Evolutionary conservation across 805 yeast species (phyloP).

Genomic region (Candida berthetii): DNA sequence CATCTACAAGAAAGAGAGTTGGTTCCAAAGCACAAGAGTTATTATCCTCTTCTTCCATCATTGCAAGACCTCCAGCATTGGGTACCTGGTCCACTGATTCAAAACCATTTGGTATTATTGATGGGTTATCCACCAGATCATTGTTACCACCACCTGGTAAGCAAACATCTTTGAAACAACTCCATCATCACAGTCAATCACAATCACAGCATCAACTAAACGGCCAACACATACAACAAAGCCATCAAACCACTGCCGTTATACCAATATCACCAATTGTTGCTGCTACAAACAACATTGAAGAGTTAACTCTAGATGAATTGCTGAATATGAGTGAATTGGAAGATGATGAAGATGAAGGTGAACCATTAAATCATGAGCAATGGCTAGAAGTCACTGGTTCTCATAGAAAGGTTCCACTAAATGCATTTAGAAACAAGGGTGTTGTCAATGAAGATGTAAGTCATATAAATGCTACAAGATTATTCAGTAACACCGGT

Average conservation of each 20-base stretch:
- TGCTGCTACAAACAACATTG: constrained; percentile 19
- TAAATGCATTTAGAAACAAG: constrained; percentile 88
- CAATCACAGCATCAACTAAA: constrained; percentile 2
- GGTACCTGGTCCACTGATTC: constrained; percentile 88
- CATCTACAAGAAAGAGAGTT: constrained; percentile 46
- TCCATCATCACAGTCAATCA: constrained; percentile 2
- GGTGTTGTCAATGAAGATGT: constrained; percentile 34
- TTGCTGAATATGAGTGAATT: constrained; percentile 82
- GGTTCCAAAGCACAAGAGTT: constrained; percentile 90
- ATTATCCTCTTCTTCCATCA: constrained; percentile 78
- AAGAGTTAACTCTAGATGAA: constrained; percentile 64
- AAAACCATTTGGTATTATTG: constrained; percentile 90
- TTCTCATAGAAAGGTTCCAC: constrained; percentile 56
- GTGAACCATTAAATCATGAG: constrained; percentile 27
- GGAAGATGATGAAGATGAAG: constrained; percentile 65
- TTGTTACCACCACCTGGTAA: constrained; percentile 39
- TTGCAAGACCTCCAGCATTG: constrained; percentile 83
- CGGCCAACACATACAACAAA: not conserved
- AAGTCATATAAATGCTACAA: constrained; percentile 19
- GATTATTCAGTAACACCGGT: constrained; percentile 11
- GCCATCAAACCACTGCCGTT: constrained; percentile 7
- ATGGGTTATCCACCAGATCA: constrained; percentile 87
- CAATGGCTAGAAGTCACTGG: constrained; percentile 27
- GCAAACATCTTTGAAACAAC: not conserved
- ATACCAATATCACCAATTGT: constrained; percentile 15